These are phyloP conservation scores for Antitrichia curtipendula DNA, from an alignment of 225 moss, liverwort and hornwort species.

Conservation along the genomic window DNA sequence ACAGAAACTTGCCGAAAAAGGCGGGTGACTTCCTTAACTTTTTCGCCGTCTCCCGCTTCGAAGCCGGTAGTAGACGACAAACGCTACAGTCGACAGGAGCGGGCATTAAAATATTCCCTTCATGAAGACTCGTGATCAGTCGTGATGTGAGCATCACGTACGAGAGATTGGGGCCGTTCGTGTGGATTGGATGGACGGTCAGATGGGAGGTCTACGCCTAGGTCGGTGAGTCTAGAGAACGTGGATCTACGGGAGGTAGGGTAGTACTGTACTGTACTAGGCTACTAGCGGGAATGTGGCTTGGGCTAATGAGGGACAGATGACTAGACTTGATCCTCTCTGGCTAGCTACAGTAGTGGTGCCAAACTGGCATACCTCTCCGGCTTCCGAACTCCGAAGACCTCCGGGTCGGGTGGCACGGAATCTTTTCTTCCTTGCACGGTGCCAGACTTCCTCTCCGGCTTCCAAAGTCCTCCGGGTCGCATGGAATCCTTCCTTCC, in stretches of 20 bases:
- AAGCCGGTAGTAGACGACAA: neutral
- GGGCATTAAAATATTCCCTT: neutral
- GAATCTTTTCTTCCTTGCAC: neutral
- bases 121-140: neutral
- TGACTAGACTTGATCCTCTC: neutral
- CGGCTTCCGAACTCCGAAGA: neutral
- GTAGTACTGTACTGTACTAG: neutral
- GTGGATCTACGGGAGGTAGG: neutral
- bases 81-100: neutral
- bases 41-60: neutral
- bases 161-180: neutral
- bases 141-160: neutral
- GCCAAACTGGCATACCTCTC: neutral
- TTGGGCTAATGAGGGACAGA: neutral
- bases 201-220: neutral
- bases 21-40: neutral
- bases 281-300: neutral
- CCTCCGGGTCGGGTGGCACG: neutral
- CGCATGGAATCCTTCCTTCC: neutral
- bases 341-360: too few species aligned
- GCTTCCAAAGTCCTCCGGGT: neutral
- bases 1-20: neutral
- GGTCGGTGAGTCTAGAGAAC: neutral
- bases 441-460: neutral
- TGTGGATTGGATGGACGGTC: neutral